Conservation (phyloP, 768 basidiomycete species). For the Mycena galopus region DNA sequence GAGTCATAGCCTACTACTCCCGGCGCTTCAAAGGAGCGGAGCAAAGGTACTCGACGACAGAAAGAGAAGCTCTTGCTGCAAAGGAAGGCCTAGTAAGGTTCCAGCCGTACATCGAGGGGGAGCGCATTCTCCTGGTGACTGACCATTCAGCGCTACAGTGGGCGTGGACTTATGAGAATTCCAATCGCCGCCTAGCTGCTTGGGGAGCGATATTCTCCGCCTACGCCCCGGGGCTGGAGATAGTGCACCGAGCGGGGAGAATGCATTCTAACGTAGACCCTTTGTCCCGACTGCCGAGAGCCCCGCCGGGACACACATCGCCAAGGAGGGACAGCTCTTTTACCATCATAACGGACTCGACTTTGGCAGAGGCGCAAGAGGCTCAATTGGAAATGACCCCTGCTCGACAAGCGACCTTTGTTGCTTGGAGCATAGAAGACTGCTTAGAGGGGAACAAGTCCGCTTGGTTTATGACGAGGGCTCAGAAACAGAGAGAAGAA, state of each 20-base stretch:
- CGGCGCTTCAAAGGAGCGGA: slow-evolving; percentile 13
- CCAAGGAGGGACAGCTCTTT: too few species aligned
- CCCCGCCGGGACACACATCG: neutral
- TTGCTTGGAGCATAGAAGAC: neutral
- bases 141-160: too few species aligned
- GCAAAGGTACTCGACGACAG: slow-evolving; percentile 43
- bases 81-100: slow-evolving; percentile 43
- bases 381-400: neutral
- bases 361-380: slow-evolving; percentile 47
- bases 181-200: neutral
- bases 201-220: too few species aligned
- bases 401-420: neutral
- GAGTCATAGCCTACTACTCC: neutral
- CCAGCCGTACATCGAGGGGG: too few species aligned
- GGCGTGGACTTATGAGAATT: neutral
- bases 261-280: too few species aligned
- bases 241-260: too few species aligned
- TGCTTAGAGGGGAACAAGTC: neutral
- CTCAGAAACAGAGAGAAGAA: neutral
- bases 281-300: neutral
- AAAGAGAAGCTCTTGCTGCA: slow-evolving; percentile 42
- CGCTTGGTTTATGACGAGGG: neutral
- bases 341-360: slow-evolving; percentile 13
- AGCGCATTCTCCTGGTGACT: too few species aligned
- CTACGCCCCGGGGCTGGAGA: too few species aligned